phyloP scores from a whole-genome alignment of 2,329 filamentous ascomycete genomes.

The Aspergillus bombycis region DNA sequence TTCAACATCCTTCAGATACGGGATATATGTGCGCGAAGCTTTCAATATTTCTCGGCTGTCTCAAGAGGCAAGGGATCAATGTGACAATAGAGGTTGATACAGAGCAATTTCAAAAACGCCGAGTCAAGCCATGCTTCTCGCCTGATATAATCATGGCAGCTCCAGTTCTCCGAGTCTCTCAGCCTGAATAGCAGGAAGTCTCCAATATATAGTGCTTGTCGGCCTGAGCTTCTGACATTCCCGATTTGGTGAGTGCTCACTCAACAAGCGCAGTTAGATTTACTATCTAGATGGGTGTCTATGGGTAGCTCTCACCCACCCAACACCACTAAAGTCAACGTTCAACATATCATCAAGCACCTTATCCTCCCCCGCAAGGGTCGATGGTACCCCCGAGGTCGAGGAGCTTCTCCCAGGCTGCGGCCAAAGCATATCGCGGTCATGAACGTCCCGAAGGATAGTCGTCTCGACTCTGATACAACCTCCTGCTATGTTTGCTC shows the following conservation, averaged over 20 bases:
- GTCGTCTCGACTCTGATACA: slow-evolving; percentile 4
- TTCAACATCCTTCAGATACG: too few relatives aligned
- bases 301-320: not conserved
- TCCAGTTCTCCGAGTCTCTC: too few relatives aligned
- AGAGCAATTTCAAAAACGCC: too few relatives aligned
- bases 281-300: not conserved
- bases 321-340: not conserved
- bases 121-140: too few relatives aligned
- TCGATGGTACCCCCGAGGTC: not conserved
- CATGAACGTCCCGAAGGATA: not conserved
- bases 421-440: not conserved
- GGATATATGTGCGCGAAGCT: too few relatives aligned
- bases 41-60: too few relatives aligned
- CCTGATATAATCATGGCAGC: too few relatives aligned
- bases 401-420: not conserved
- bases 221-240: not conserved
- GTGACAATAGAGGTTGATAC: too few relatives aligned
- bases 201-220: too few relatives aligned
- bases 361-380: too few relatives aligned
- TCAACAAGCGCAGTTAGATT: not conserved
- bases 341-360: not conserved
- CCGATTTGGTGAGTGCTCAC: not conserved
- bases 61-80: too few relatives aligned
- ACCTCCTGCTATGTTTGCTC: not conserved
- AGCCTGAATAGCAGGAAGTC: too few relatives aligned